phyloP scores from a whole-genome alignment of 164 flowering plant genomes.

The Saururus chinensis region DNA sequence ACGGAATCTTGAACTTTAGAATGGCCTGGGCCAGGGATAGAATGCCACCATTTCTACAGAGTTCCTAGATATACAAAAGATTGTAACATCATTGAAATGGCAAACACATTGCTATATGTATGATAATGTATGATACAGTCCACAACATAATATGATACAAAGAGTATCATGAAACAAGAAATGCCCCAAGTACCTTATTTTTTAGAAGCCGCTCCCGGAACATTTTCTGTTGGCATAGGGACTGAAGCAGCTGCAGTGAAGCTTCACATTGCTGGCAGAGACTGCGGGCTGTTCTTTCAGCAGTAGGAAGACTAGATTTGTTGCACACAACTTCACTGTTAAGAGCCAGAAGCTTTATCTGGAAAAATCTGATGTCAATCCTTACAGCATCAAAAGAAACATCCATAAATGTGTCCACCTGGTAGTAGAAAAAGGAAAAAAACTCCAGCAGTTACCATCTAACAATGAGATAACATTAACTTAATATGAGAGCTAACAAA shows the following conservation, averaged over 20 bases:
- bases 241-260: conserved; percentile 76
- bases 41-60: conserved; percentile 75
- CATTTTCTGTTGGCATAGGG: conserved; percentile 67
- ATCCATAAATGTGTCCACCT: conserved; percentile 88
- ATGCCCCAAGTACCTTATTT: conserved; percentile 52
- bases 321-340: conserved; percentile 13
- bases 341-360: conserved; percentile 35
- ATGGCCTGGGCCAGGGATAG: conserved; percentile 62
- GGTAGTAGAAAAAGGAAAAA: conserved; percentile 19
- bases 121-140: not conserved
- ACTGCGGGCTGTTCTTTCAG: conserved; percentile 33
- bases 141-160: not conserved
- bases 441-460: conserved; percentile 7
- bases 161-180: not conserved
- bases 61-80: conserved; percentile 41
- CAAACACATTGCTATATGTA: not conserved
- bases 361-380: conserved; percentile 40
- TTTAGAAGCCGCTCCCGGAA: conserved; percentile 76
- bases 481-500: not conserved
- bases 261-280: conserved; percentile 88
- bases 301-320: conserved; percentile 18
- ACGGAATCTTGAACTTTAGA: conserved; percentile 40
- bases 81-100: not conserved
- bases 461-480: not conserved
- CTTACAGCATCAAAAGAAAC: conserved; percentile 70